A percentile compares a stretch with the other conserved stretches of the same genome.
Evolutionary conservation across 2,329 filamentous ascomycete species (phyloP).

Genomic region (Penicillium psychrosexuale): DNA sequence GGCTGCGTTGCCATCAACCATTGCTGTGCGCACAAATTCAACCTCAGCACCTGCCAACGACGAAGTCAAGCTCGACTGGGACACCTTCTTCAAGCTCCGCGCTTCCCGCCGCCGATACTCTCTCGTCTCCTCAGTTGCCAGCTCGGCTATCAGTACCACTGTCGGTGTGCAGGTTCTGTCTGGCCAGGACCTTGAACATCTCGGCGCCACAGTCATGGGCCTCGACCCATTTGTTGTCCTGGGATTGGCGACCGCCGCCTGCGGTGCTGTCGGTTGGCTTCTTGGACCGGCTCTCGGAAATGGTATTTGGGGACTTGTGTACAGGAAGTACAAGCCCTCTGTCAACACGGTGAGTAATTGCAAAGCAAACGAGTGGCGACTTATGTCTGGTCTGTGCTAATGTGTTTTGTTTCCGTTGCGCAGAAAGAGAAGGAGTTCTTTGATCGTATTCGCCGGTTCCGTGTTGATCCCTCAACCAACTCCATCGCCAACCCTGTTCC

Average conservation of each 20-base stretch:
- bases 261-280: constrained; percentile 81
- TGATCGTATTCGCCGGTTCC: constrained; percentile 81
- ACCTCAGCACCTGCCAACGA: constrained; percentile 32
- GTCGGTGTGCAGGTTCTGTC: constrained; percentile 56
- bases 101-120: constrained; percentile 81
- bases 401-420: not conserved
- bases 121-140: constrained; percentile 69
- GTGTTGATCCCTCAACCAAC: constrained; percentile 85
- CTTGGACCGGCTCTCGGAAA: constrained; percentile 79
- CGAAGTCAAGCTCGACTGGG: constrained; percentile 67
- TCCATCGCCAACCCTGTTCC: constrained; percentile 90
- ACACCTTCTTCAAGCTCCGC: constrained; percentile 87
- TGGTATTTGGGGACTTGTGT: constrained; percentile 71
- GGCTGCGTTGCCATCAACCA: constrained; percentile 7
- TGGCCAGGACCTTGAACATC: constrained; percentile 64
- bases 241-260: constrained; percentile 73
- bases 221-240: constrained; percentile 85
- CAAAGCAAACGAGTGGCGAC: not conserved
- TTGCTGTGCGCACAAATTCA: constrained; percentile 28
- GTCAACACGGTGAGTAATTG: constrained; percentile 61
- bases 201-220: constrained; percentile 67
- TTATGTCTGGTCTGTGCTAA: not conserved
- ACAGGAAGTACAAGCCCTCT: constrained; percentile 66
- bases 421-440: constrained; percentile 95
- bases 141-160: constrained; percentile 60